A percentile compares a stretch with the other conserved stretches of the same genome.
Evolutionary conservation across 148 eudicot species (phyloP).

Genomic region (Diospyros lotus): DNA sequence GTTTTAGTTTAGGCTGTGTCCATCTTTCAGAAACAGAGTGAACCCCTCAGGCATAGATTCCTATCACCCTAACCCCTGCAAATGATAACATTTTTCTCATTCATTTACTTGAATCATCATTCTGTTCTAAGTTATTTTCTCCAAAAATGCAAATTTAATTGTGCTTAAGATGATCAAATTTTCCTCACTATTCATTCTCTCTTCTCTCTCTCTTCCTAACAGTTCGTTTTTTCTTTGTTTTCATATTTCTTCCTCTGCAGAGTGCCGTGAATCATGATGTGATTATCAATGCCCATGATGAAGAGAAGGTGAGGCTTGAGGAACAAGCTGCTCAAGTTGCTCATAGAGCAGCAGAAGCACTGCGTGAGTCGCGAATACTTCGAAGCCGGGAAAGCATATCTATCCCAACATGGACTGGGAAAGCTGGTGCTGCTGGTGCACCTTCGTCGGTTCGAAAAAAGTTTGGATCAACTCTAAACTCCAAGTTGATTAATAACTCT

Average conservation of each 20-base stretch:
- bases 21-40: neutral
- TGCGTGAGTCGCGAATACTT: slow-evolving; percentile 79
- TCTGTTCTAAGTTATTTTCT: neutral
- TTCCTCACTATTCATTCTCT: neutral
- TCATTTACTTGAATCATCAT: neutral
- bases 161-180: neutral
- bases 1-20: neutral
- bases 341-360: slow-evolving; percentile 91
- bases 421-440: slow-evolving; percentile 88
- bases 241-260: slow-evolving; percentile 32
- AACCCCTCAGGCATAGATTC: neutral
- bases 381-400: slow-evolving; percentile 72
- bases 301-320: slow-evolving; percentile 70
- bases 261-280: slow-evolving; percentile 95
- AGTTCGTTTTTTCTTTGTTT: neutral
- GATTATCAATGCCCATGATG: slow-evolving; percentile 82
- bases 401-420: slow-evolving; percentile 93
- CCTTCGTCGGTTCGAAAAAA: slow-evolving; percentile 68
- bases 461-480: slow-evolving; percentile 77
- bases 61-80: neutral
- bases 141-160: neutral
- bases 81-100: neutral
- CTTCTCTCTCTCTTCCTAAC: neutral
- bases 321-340: slow-evolving; percentile 89
- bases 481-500: slow-evolving; percentile 42